Conservation (phyloP, 75 land plant genomes). For the Selaginella moellendorffii region DNA sequence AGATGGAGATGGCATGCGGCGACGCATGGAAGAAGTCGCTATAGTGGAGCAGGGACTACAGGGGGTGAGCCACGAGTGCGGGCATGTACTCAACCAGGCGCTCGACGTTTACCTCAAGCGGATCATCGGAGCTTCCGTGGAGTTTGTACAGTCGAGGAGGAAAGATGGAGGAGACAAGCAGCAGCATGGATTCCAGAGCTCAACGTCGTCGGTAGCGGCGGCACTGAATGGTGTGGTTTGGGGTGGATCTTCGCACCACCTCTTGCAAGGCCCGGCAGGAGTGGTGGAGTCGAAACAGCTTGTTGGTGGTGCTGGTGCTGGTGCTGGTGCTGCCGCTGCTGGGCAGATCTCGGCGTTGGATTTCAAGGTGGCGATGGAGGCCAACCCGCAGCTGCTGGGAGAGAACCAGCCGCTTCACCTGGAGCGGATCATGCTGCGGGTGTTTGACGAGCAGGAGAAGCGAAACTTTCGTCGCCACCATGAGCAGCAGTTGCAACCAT, state of each 20-base stretch:
- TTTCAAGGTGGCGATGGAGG: conserved; percentile 57
- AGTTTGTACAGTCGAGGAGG: conserved; percentile 21
- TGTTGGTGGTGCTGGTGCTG: conserved; percentile 2
- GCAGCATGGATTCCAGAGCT: neutral
- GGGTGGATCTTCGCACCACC: no score
- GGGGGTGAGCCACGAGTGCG: conserved; percentile 33
- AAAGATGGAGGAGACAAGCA: neutral
- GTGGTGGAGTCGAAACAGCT: no score
- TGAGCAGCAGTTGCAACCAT: no score
- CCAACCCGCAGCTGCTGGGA: conserved; percentile 51
- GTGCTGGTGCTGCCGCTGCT: neutral
- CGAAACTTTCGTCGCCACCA: no score
- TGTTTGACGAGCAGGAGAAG: conserved; percentile 25
- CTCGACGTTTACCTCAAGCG: conserved; percentile 50
- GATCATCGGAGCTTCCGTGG: conserved; percentile 35
- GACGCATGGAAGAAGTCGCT: conserved; percentile 33
- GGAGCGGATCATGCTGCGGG: conserved; percentile 42
- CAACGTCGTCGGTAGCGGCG: neutral
- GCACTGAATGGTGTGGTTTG: neutral
- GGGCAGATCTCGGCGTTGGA: conserved; percentile 38
- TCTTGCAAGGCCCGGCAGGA: no score
- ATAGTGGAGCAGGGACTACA: conserved; percentile 32
- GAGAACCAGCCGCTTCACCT: conserved; percentile 45
- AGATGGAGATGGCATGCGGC: conserved; percentile 30
- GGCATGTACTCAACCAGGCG: conserved; percentile 38